Evolutionary conservation across 371 early-diverging fungal species (phyloP), one percentile per base, ranked within the genome.

Genomic region (Batkoa obscura): DNA sequence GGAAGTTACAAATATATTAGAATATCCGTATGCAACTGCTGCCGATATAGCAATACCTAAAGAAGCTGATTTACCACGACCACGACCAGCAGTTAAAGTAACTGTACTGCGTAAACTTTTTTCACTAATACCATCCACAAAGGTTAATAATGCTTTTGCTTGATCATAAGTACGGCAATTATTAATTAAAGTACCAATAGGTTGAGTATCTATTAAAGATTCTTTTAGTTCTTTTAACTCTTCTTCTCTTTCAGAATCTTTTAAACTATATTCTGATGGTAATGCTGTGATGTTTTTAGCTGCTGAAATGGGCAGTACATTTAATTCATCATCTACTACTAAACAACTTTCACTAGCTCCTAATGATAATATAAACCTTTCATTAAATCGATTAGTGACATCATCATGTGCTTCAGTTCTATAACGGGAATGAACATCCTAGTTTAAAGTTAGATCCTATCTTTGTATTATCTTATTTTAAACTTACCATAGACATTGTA

Each of bases 41-140:
- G 91, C 82, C 0, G 99, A 92, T 66, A 99, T 86, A 32, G 95
- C 79, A 41, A 99, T 76, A 41, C 99, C 99, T 43, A 99, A 75
- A 0, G 98, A 84, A 0, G 99, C 99, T 10, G 98, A 98, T 72
- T 99, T 99, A 67, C 99, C 99, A 61, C 99, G 84, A 66, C 99
- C 99, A 77, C 99, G 89, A 35, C 86, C 79, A 31, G 99, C 98
- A 2, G 97, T 98, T 64, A 99, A 73, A 0, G 91, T 75, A 33
- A 94, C 90, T 0, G 94, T 94, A 41, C 83, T 80, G 43, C 88
- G 82, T 42, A 94, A 74, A 1, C 85, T 83, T 65, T 95, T 94
- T 62, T 92, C 94, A 0, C 90, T 80, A 53, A 94, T 91, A 3
- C 87, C 87, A 58, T 94, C 95, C 39, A 92, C 82, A 64, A 97